Evolutionary conservation across 2,329 filamentous ascomycete species (phyloP).

Genomic region (Septoria petroselini): DNA sequence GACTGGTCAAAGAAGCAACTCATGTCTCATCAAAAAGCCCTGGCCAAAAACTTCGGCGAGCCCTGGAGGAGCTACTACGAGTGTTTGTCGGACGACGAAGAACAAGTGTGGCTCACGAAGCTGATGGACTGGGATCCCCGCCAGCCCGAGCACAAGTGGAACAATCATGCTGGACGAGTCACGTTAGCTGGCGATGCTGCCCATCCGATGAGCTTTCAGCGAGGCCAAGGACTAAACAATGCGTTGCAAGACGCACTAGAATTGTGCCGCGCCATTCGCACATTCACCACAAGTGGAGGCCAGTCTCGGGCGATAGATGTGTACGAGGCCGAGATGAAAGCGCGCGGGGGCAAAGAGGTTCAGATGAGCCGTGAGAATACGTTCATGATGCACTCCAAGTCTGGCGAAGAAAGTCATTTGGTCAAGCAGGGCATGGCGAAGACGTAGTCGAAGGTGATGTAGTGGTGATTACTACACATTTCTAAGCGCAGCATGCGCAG

Average conservation of each 20-base stretch:
- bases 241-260: conserved; percentile 38
- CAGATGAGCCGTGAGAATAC: conserved; percentile 13
- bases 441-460: too few species aligned
- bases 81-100: conserved; percentile 8
- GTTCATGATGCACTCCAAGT: conserved; percentile 5
- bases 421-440: conserved; percentile 7
- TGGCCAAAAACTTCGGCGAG: conserved; percentile 14
- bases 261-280: conserved; percentile 3
- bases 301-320: conserved; percentile 1
- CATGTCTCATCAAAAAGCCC: conserved; percentile 1
- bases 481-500: too few species aligned
- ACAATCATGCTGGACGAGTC: conserved; percentile 29
- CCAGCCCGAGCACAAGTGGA: conserved; percentile 22
- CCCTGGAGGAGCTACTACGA: conserved; percentile 13
- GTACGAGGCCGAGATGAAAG: conserved; percentile 17
- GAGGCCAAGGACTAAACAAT: conserved; percentile 48
- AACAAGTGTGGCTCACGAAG: conserved; percentile 1
- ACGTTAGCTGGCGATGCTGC: conserved; percentile 40
- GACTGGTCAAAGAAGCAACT: conserved; percentile 11
- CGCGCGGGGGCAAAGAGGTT: conserved; percentile 15
- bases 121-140: conserved; percentile 23
- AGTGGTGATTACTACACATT: too few species aligned
- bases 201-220: conserved; percentile 46
- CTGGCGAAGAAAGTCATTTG: background rate
- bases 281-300: background rate